phyloP scores from a whole-genome alignment of 1,284 basidiomycete genomes.

The Sporisorium sorghi region DNA sequence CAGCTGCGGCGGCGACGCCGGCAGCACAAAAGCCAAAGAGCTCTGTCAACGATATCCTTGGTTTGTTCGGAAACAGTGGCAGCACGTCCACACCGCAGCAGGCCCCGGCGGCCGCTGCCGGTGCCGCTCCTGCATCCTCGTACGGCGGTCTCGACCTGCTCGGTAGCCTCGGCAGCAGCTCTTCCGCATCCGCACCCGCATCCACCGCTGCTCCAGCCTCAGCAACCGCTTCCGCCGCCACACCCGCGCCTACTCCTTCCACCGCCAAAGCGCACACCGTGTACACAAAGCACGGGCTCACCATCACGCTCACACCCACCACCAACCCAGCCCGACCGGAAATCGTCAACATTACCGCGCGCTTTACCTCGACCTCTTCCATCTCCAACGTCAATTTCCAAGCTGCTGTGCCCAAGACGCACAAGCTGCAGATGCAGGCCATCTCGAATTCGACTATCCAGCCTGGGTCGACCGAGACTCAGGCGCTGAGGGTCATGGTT shows the following conservation, averaged over 20 bases:
- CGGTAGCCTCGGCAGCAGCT: slow-evolving; percentile 39
- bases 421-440: slow-evolving; percentile 97
- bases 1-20: slow-evolving; percentile 58
- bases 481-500: slow-evolving; percentile 91
- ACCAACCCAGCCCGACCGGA: slow-evolving; percentile 82
- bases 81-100: slow-evolving; percentile 62
- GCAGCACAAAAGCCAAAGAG: slow-evolving; percentile 71
- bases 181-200: slow-evolving; percentile 18
- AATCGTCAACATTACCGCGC: slow-evolving; percentile 87
- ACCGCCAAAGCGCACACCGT: slow-evolving; percentile 78
- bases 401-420: slow-evolving; percentile 97
- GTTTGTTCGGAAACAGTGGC: slow-evolving; percentile 78
- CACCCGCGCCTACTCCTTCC: slow-evolving; percentile 35
- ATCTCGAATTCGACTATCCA: slow-evolving; percentile 87
- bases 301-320: slow-evolving; percentile 88
- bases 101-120: slow-evolving; percentile 29
- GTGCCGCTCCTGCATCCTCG: slow-evolving; percentile 21
- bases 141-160: slow-evolving; percentile 66
- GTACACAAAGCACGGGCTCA: slow-evolving; percentile 90
- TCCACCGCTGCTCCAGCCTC: slow-evolving; percentile 50
- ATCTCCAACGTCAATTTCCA: slow-evolving; percentile 83
- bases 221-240: slow-evolving; percentile 22
- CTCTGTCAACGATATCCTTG: slow-evolving; percentile 88
- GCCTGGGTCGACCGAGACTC: slow-evolving; percentile 86
- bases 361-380: slow-evolving; percentile 78